Evolutionary conservation across 768 basidiomycete genomes (phyloP).

Genomic region (Mycena filopes): DNA sequence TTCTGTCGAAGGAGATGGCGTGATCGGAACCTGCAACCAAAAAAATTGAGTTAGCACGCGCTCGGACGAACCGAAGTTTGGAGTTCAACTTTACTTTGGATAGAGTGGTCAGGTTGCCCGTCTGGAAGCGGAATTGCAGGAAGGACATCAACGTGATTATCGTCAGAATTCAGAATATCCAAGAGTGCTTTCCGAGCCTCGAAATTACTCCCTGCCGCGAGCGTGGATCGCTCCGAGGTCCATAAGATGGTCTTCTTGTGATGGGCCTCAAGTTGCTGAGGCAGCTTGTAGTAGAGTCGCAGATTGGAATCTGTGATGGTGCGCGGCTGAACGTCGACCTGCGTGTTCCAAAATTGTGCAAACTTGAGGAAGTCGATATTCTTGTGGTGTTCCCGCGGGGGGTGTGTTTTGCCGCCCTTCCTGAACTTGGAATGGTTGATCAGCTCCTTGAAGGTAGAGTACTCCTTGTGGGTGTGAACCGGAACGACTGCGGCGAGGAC

Average conservation of each 20-base stretch:
- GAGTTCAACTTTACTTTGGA: too few relatives aligned
- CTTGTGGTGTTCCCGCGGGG: neutral
- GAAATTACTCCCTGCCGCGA: too few relatives aligned
- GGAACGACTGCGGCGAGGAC: neutral
- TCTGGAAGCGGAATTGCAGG: too few relatives aligned
- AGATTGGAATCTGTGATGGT: neutral
- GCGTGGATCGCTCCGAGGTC: neutral
- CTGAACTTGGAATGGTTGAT: neutral
- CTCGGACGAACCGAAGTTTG: too few relatives aligned
- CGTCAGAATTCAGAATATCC: too few relatives aligned
- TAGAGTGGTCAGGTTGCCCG: too few relatives aligned
- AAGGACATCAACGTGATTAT: too few relatives aligned
- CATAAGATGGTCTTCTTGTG: neutral
- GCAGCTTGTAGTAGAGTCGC: neutral
- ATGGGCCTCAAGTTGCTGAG: neutral
- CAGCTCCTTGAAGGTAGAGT: too few relatives aligned
- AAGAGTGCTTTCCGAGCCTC: too few relatives aligned
- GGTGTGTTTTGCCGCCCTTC: neutral
- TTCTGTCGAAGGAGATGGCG: too few relatives aligned
- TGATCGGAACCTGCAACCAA: too few relatives aligned
- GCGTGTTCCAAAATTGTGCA: neutral
- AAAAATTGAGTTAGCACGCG: too few relatives aligned
- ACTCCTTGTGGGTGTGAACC: neutral
- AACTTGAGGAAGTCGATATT: constrained; percentile 1
- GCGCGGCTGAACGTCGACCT: neutral